Conservation (phyloP, 2,329 filamentous ascomycete genomes). For the Cladorrhinum sp. region DNA sequence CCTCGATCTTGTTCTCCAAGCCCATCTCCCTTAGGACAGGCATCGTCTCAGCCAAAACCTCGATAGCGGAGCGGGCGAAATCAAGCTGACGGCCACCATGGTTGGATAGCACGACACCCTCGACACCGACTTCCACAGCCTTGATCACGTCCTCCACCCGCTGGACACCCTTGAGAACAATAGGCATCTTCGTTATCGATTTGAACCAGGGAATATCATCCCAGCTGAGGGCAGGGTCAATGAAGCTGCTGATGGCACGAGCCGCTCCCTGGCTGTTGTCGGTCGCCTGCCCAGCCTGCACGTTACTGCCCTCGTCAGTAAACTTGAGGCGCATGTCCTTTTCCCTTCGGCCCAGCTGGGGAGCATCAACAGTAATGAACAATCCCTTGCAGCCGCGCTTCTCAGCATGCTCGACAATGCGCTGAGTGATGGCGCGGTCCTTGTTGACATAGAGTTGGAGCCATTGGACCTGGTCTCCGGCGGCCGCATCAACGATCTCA, state of each 20-base stretch:
- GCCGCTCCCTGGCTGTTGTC: conserved; percentile 91
- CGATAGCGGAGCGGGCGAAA: conserved; percentile 82
- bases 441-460: conserved; percentile 97
- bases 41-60: conserved; percentile 91
- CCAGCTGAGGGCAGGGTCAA: conserved; percentile 92
- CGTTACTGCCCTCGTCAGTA: conserved; percentile 74
- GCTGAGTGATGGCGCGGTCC: conserved; percentile 83
- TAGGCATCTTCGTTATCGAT: conserved; percentile 87
- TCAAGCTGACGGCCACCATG: conserved; percentile 95
- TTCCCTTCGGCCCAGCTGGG: conserved; percentile 88
- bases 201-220: conserved; percentile 92
- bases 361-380: conserved; percentile 98
- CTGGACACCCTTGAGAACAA: conserved; percentile 95
- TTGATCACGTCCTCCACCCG: conserved; percentile 90
- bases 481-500: conserved; percentile 84
- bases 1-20: conserved; percentile 73
- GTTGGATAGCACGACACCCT: conserved; percentile 92
- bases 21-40: conserved; percentile 73
- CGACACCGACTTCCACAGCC: conserved; percentile 76
- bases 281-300: conserved; percentile 72
- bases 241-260: conserved; percentile 92
- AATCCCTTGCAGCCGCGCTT: conserved; percentile 87
- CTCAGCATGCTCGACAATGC: conserved; percentile 90
- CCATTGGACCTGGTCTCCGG: conserved; percentile 86
- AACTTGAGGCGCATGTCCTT: conserved; percentile 98